These are phyloP conservation scores for Calonectria leucothoes DNA, from an alignment of 2,329 filamentous ascomycete genomes.

Conservation along the genomic window DNA sequence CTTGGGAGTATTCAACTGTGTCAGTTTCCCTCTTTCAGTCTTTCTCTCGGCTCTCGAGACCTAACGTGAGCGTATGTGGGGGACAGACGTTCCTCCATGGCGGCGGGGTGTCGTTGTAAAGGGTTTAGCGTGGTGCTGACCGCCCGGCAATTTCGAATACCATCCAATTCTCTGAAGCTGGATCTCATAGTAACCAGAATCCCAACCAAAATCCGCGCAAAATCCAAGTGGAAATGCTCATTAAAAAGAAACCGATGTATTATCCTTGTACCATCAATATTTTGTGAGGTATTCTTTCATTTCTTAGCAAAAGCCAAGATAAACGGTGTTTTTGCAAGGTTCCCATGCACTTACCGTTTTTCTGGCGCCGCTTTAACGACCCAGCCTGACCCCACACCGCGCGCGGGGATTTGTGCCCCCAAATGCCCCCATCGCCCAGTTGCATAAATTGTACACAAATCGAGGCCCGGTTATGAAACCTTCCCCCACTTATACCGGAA, in stretches of 20 bases:
- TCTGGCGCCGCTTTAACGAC: neutral
- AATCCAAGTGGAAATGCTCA: too few species aligned
- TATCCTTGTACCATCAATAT: too few species aligned
- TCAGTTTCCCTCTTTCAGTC: constrained; percentile 3
- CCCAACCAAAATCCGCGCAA: too few species aligned
- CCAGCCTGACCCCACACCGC: neutral
- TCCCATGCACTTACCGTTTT: too few species aligned
- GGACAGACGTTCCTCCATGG: constrained; percentile 33
- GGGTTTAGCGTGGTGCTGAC: constrained; percentile 44
- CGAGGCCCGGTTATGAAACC: neutral
- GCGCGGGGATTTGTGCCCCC: neutral
- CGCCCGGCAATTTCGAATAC: constrained; percentile 50
- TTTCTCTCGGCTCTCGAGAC: constrained; percentile 23
- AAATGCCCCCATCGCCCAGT: neutral
- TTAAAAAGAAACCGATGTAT: too few species aligned
- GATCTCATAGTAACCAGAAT: too few species aligned
- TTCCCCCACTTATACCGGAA: constrained; percentile 6
- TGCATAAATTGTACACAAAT: neutral
- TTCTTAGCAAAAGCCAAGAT: too few species aligned
- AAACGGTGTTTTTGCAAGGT: too few species aligned
- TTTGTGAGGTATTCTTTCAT: too few species aligned
- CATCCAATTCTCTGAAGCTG: too few species aligned
- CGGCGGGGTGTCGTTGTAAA: constrained; percentile 43
- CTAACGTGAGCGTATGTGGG: constrained; percentile 39
- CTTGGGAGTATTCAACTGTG: constrained; percentile 2